These are phyloP conservation scores for Aquilaria yunnanensis DNA, from an alignment of 345 rosid genomes.

Conservation along the genomic window DNA sequence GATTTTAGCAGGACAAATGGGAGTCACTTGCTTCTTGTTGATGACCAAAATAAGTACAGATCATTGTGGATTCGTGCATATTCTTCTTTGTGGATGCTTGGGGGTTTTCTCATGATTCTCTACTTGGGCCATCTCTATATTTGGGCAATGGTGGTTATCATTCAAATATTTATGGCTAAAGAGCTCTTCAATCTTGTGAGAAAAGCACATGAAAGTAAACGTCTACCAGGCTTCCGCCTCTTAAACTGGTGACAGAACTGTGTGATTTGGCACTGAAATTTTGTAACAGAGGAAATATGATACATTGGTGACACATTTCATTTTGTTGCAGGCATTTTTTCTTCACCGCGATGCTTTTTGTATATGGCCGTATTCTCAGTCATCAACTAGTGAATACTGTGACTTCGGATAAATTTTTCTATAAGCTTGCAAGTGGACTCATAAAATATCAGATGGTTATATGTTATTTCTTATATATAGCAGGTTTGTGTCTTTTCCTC, in stretches of 20 bases:
- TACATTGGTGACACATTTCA: background rate
- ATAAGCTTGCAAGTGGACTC: constrained; percentile 50
- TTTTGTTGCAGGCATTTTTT: constrained; percentile 49
- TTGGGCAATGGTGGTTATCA: constrained; percentile 79
- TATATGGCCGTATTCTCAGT: constrained; percentile 66
- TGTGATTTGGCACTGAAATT: no score
- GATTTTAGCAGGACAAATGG: constrained; percentile 61
- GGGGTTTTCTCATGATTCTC: constrained; percentile 53
- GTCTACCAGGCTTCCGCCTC: constrained; percentile 81
- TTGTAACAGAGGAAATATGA: background rate
- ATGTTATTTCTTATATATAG: constrained; percentile 59
- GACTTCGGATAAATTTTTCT: constrained; percentile 48
- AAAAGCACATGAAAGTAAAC: constrained; percentile 68
- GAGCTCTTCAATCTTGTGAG: constrained; percentile 85
- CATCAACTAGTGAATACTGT: constrained; percentile 57
- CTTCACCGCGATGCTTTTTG: constrained; percentile 71
- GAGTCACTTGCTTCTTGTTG: constrained; percentile 45
- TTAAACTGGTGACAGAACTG: constrained; percentile 48
- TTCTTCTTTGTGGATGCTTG: constrained; percentile 92
- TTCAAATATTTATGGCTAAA: constrained; percentile 85
- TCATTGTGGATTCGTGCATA: constrained; percentile 71
- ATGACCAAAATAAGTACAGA: constrained; percentile 65
- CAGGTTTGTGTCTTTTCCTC: constrained; percentile 38
- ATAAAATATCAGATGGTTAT: constrained; percentile 66
- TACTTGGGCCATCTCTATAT: constrained; percentile 94